phyloP scores from a whole-genome alignment of 192 early-diverging fungal genomes.

The Linnemannia hyalina region DNA sequence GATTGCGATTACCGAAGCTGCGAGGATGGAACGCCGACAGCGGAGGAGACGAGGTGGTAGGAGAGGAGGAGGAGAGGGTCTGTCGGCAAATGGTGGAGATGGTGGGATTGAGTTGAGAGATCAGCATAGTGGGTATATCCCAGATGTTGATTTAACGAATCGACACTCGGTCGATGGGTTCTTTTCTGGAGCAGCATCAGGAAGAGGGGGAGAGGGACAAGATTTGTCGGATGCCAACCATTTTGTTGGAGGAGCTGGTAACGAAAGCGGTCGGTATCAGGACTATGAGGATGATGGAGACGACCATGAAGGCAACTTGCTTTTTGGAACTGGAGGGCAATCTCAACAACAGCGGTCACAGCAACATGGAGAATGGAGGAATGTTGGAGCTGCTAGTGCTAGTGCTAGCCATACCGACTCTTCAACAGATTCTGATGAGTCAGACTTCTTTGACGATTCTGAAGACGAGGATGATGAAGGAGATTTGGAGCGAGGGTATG shows the following conservation, averaged over 20 bases:
- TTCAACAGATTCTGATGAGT: slow-evolving; percentile 20
- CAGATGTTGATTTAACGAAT: slow-evolving; percentile 14
- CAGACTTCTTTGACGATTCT: slow-evolving; percentile 14
- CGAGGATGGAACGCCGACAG: slow-evolving; percentile 25
- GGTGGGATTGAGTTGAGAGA: slow-evolving; percentile 22
- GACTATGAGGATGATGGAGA: slow-evolving; percentile 54
- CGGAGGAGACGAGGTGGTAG: slow-evolving; percentile 18
- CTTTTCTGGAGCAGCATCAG: neutral
- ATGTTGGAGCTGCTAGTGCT: slow-evolving; percentile 17
- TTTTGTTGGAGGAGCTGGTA: neutral
- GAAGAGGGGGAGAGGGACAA: neutral
- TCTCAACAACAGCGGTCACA: neutral
- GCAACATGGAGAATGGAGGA: slow-evolving; percentile 14
- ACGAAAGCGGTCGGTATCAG: neutral
- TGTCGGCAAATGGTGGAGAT: neutral
- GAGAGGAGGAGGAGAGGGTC: neutral
- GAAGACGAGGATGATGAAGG: slow-evolving; percentile 15
- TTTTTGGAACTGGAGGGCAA: slow-evolving; percentile 9
- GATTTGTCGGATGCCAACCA: neutral
- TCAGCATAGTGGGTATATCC: slow-evolving; percentile 10
- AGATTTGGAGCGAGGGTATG: slow-evolving; percentile 9
- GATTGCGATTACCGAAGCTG: slow-evolving; percentile 42
- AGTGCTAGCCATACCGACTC: slow-evolving; percentile 9
- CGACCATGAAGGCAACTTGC: slow-evolving; percentile 33
- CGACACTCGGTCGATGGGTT: neutral